Evolutionary conservation across 2,329 filamentous ascomycete species (phyloP).

Genomic region (Cyanodermella asteris): DNA sequence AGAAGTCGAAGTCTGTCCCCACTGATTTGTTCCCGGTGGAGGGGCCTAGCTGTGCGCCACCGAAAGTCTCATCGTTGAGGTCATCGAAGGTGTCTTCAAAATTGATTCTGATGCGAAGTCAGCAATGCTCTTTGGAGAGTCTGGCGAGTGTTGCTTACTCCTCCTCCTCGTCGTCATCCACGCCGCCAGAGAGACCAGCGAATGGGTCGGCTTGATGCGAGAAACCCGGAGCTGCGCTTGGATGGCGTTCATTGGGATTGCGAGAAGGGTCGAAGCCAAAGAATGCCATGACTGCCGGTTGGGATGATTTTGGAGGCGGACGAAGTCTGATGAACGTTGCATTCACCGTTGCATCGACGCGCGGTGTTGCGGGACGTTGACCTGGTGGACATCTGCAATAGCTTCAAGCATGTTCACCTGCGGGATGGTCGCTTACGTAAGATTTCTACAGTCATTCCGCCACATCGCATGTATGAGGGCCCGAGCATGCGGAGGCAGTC

Average conservation of each 20-base stretch:
- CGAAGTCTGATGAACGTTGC: no score
- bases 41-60: conserved; percentile 22
- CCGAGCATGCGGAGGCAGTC: no score
- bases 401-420: no score
- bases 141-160: conserved; percentile 21
- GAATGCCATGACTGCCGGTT: conserved; percentile 65
- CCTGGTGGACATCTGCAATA: no score
- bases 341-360: no score
- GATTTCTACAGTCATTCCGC: no score
- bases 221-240: conserved; percentile 54
- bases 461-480: no score
- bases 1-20: conserved; percentile 94
- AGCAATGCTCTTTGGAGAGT: neutral
- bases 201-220: conserved; percentile 71
- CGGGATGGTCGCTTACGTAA: no score
- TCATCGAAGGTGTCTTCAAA: conserved; percentile 97
- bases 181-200: conserved; percentile 44
- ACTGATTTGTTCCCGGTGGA: conserved; percentile 31
- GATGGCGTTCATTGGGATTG: conserved; percentile 40
- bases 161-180: conserved; percentile 34
- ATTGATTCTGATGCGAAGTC: conserved; percentile 39
- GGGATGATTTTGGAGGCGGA: no score
- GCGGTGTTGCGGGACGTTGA: no score
- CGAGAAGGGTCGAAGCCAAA: conserved; percentile 65
- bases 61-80: conserved; percentile 95